Conservation (phyloP, 1,284 basidiomycete genomes). For the Ustilago shanxiensis region DNA sequence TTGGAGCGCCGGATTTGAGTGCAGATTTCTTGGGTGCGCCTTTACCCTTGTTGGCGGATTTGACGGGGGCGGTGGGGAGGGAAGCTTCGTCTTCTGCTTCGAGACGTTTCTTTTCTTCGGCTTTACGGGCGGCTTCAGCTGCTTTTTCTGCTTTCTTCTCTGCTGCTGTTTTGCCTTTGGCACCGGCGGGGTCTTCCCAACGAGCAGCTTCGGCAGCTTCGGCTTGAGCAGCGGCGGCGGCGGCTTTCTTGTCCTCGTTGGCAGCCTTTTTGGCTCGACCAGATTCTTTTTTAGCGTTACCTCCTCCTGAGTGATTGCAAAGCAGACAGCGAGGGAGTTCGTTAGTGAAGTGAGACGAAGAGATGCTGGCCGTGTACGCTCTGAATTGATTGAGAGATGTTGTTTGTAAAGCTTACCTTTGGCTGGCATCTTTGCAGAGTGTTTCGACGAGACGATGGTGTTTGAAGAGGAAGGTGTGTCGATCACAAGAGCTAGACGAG, state of each 20-base stretch:
- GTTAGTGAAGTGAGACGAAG: no score
- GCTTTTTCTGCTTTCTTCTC: slow-evolving; percentile 79
- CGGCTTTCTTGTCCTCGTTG: slow-evolving; percentile 83
- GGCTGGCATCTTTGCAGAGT: slow-evolving; percentile 25
- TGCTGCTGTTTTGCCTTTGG: slow-evolving; percentile 77
- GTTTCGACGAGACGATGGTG: neutral
- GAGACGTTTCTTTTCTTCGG: slow-evolving; percentile 73
- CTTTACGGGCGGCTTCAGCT: slow-evolving; percentile 72
- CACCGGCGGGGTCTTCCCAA: slow-evolving; percentile 78
- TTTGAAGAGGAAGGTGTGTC: neutral
- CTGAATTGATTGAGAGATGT: neutral
- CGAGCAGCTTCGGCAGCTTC: slow-evolving; percentile 78
- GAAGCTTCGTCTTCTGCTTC: slow-evolving; percentile 85
- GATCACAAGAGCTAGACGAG: neutral
- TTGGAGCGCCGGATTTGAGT: slow-evolving; percentile 33
- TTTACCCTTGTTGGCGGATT: slow-evolving; percentile 73
- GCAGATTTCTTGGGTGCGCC: slow-evolving; percentile 44
- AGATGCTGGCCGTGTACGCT: no score
- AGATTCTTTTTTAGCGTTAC: slow-evolving; percentile 56
- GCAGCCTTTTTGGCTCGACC: slow-evolving; percentile 86
- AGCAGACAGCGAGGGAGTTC: no score
- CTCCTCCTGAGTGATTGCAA: slow-evolving; percentile 12
- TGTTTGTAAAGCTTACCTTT: slow-evolving; percentile 20
- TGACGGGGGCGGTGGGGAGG: slow-evolving; percentile 78
- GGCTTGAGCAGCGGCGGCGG: slow-evolving; percentile 76